Base-by-base conservation (phyloP, 768 basidiomycete species). In the Termitomyces sp. region DNA sequence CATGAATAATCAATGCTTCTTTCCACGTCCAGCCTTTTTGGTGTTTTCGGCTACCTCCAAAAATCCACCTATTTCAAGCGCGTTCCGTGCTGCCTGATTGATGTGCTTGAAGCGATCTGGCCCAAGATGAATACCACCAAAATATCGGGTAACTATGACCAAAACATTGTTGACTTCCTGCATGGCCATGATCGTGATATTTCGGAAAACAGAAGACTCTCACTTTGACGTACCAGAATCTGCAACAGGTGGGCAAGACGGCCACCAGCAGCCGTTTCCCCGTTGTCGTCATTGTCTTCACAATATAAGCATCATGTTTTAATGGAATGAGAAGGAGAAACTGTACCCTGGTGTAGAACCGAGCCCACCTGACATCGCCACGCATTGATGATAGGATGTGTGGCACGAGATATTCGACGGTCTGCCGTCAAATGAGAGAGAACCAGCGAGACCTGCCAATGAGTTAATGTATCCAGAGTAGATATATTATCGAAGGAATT, bases 41-140 rank as follows among this genome's bases (percentile, higher is more conserved):
- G 51, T 65, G 11, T 64, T 66, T 12, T 76, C 79, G 15, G 62
- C 62, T 9, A 65, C 70, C 42, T 90, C 88, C 32, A 98, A 71
- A 66, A 98, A 93, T 0, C 95, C 94, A 10, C 90, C 96, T 0
- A 84, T 60, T 43, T 96, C 91, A 5, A 98, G 76, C 1, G 95
- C 94, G 63, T 92, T 90, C 21, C 96, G 80, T 1, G 95, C 96
- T 3, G 93, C 93, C 66, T 95, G 91, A 65, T 96, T 98, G 68
- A 99, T 98, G 63, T 96, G 92, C 66, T 90, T 89, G 71, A 88
- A 92, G 35, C 88, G 75, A 66, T 95, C 94, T 0, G 93, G 85
- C 3, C 93, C 95, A 1, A 99, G 77, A 58, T 91, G 89, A 12
- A 88, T 87, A 0, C 96, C 96, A 14, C 96, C 96, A 65, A 90